Evolutionary conservation across 495 filamentous ascomycete species (phyloP).

Genomic region (Trichoderma erinaceum): DNA sequence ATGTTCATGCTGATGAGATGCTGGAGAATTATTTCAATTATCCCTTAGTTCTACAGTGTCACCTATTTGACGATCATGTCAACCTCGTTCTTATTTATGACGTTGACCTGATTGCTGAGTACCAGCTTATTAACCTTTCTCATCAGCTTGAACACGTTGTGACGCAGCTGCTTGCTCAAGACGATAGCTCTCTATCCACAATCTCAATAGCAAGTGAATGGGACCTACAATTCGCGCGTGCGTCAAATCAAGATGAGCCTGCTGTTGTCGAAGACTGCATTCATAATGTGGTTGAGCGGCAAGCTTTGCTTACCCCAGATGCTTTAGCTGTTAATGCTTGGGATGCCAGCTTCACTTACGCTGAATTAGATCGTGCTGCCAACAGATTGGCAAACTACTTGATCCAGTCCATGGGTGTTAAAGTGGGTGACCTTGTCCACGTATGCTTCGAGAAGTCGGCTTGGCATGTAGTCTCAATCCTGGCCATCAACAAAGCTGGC

Average conservation of each 20-base stretch:
- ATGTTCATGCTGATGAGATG: neutral
- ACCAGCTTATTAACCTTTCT: constrained; percentile 21
- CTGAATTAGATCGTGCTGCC: constrained; percentile 13
- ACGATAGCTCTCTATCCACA: neutral
- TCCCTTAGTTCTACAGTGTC: constrained; percentile 3
- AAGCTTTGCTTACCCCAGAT: neutral
- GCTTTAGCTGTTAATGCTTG: constrained; percentile 28
- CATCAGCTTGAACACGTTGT: constrained; percentile 20
- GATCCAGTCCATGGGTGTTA: neutral
- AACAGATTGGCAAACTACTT: constrained; percentile 4
- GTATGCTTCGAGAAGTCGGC: constrained; percentile 12
- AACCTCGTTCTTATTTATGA: constrained; percentile 10
- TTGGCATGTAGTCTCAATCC: constrained; percentile 5
- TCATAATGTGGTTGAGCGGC: neutral
- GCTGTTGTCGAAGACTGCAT: constrained; percentile 6
- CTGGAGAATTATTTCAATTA: constrained; percentile 13
- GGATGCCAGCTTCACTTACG: constrained; percentile 35
- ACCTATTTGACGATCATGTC: neutral
- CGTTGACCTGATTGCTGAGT: constrained; percentile 16
- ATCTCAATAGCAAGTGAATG: constrained; percentile 6
- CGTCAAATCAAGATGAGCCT: neutral
- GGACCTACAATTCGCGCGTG: neutral
- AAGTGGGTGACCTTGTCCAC: neutral
- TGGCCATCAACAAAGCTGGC: constrained; percentile 14
- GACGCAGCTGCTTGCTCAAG: neutral